Conservation (phyloP, 306 rosid species). For the Alnus rubra region DNA sequence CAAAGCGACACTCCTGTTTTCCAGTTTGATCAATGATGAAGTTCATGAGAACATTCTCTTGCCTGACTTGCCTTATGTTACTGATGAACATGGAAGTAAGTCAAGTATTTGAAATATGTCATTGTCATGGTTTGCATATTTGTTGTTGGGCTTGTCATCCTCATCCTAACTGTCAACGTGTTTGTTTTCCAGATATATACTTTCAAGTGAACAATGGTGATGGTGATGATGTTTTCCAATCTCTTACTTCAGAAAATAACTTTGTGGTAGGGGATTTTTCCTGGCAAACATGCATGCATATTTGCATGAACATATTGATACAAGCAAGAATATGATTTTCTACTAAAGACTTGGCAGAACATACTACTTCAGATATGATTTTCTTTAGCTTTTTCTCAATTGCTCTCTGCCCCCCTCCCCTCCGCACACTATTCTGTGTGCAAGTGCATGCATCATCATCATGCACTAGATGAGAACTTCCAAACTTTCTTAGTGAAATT, state of each 20-base stretch:
- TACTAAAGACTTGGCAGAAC: neutral
- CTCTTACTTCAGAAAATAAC: conserved; percentile 78
- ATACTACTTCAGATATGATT: neutral
- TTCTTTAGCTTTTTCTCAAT: neutral
- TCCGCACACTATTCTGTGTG: neutral
- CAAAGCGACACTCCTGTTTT: conserved; percentile 87
- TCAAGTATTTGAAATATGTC: conserved; percentile 35
- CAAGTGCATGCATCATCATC: neutral
- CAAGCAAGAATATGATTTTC: neutral
- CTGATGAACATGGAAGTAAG: conserved; percentile 97
- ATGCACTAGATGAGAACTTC: neutral
- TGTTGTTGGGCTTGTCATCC: conserved; percentile 28
- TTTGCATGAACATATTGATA: neutral
- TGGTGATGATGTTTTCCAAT: conserved; percentile 64
- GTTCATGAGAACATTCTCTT: conserved; percentile 76
- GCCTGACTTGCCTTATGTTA: conserved; percentile 94
- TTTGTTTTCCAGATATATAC: conserved; percentile 68
- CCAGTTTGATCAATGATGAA: conserved; percentile 65
- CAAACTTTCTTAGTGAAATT: too few relatives aligned
- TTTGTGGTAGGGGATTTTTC: conserved; percentile 68
- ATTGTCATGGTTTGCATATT: conserved; percentile 9
- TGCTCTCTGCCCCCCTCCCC: neutral
- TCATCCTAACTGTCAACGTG: conserved; percentile 30
- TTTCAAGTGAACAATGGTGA: conserved; percentile 78
- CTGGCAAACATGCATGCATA: neutral